Evolutionary conservation across 78 protist species (phyloP).

Genomic region (Creolimax fragrantissima): DNA sequence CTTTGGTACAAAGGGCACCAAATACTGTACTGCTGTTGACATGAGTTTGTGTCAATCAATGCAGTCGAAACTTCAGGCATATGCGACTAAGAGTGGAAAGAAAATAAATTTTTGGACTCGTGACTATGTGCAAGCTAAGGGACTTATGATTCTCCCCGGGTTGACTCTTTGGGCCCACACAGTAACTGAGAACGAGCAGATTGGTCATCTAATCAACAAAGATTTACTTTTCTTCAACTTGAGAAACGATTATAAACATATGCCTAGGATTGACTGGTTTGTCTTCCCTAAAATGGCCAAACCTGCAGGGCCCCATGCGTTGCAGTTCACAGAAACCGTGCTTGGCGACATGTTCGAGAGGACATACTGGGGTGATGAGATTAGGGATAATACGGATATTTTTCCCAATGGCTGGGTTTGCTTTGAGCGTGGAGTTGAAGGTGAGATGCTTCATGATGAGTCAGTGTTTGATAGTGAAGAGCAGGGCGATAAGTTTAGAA

Average conservation of each 20-base stretch:
- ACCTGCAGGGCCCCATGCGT: background rate
- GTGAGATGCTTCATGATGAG: background rate
- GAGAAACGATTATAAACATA: background rate
- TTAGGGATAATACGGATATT: background rate
- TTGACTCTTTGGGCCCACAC: background rate
- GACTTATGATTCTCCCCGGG: background rate
- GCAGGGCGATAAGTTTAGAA: constrained; percentile 10
- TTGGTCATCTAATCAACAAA: background rate
- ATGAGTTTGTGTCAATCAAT: background rate
- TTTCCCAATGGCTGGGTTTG: background rate
- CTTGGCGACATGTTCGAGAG: background rate
- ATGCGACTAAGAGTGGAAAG: background rate
- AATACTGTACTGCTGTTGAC: background rate
- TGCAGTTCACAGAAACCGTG: background rate
- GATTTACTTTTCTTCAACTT: background rate
- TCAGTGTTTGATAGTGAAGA: background rate
- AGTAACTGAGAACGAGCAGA: background rate
- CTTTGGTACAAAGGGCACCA: background rate
- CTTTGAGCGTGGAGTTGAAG: background rate
- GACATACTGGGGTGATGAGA: background rate
- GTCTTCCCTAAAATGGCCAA: background rate
- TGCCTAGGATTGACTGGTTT: background rate
- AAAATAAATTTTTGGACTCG: background rate
- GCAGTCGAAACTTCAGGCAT: background rate
- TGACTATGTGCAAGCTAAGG: background rate